Evolutionary conservation across 257 asterid genomes (phyloP), one percentile per base, ranked within the genome.

Genomic region (Ballota nigra): DNA sequence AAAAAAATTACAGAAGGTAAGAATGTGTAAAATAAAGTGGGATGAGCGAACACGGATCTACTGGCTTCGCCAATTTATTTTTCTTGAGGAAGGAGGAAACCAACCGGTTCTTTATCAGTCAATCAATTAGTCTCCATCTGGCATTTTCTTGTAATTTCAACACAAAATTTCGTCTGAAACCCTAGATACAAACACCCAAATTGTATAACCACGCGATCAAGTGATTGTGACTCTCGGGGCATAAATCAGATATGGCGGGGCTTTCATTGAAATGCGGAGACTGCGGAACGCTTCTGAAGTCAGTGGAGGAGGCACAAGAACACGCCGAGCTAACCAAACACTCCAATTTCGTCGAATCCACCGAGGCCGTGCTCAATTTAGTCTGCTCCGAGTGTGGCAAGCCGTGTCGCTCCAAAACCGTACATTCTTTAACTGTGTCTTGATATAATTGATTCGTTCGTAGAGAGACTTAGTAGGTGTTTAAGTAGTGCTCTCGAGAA

Each of bases 251-350:
- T 55, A 93, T 95, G 99, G 92, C 97, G 52, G 99, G 98, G 41
- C 66, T 87, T 22, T 95, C 99, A 16, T 77, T 92, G 80, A 77
- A 84, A 85, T 95, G 99, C 63, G 98, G 98, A 56, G 98, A 92
- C 65, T 95, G 99, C 68, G 99, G 97, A 26, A 78, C 91, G 59
- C 91, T 92, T 7, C 72, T 95, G 73, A 89, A 83, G 82, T 88
- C 99, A 4, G 96, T 92, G 69, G 96, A 78, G 74, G 99, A 95
- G 80, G 99, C 99, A n/a, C 97, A 95, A 74, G 96, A 87, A 74
- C 99, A 95, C 82, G 99, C 99, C 1, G 99, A 95, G 70, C 75
- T 88, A 47, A 88, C 97, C 72, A 85, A 83, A 22, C 99, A 95
- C 86, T 0, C 86, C 69, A 88, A 86, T 82, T 95, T 95, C 83